Conservation (phyloP, 257 asterid species). For the Jaltomata sinuosa region DNA sequence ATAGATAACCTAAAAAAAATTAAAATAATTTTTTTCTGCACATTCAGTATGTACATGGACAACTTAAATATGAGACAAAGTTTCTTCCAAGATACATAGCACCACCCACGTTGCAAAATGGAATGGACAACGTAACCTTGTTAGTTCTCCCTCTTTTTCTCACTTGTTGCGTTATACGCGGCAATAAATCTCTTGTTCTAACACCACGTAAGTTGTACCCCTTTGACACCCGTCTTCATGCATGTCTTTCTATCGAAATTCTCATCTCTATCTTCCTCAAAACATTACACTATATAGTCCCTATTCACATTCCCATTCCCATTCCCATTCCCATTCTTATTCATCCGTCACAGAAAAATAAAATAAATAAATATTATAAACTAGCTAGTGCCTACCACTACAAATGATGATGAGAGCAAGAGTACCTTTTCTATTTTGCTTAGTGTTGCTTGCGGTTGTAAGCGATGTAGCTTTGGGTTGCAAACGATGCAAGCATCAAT, state of each 20-base stretch:
- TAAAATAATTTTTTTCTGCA: too few relatives aligned
- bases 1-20: too few relatives aligned
- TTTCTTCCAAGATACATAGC: background rate
- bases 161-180: background rate
- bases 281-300: background rate
- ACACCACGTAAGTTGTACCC: conserved; percentile 16
- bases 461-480: background rate
- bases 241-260: conserved; percentile 10
- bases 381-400: background rate
- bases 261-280: conserved; percentile 4
- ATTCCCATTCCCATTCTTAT: background rate
- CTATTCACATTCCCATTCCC: background rate
- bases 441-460: conserved; percentile 21
- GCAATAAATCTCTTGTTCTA: background rate
- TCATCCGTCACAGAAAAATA: background rate
- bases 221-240: conserved; percentile 30
- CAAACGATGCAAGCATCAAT: conserved; percentile 20
- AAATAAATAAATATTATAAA: background rate
- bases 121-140: background rate
- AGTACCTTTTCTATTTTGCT: background rate
- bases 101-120: background rate
- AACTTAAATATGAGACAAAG: too few relatives aligned
- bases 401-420: background rate
- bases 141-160: background rate
- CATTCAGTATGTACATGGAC: too few relatives aligned